Evolutionary conservation across 2,329 filamentous ascomycete species (phyloP), one percentile per base, ranked within the genome.

Genomic region (Colletotrichum sp.): DNA sequence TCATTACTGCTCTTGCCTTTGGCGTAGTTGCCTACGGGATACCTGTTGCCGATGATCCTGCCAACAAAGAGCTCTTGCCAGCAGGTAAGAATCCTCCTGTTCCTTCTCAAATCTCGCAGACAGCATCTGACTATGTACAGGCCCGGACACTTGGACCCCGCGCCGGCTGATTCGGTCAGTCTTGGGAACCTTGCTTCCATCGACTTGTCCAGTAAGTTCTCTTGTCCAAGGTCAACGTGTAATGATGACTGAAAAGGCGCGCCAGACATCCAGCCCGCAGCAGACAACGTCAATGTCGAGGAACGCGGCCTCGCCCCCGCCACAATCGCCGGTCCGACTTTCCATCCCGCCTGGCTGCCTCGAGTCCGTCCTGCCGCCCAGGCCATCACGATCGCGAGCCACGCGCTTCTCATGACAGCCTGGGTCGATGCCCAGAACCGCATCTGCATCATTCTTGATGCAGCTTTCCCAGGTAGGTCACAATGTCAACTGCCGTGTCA

Each of bases 61-160:
- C 0, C 0, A n/a, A 2, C 18, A 0, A n/a, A 43, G 18, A 43
- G 5, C 38, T 43, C 16, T 1, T 43, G 5, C 5, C 38, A 43
- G 8, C 3, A 43, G 38, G 38, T 3, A n/a, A 43, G 38, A 43
- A 10, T 0, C 0, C 0, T 38, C 36, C 38, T 0, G 0, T 43
- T 10, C 18, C 38, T 43, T 18, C 2, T 6, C 18, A 0, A n/a
- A 43, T 43, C 38, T 43, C 0, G 18, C 18, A 43, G 38, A 4
- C 43, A 21, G 5, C 5, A 48, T 48, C 38, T 12, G 3, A 48
- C 6, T 4, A 6, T 21, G 18, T n/a, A 48, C 5, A 48, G 6
- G 18, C 9, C 36, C 8, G 0, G 36, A n/a, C 5, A 43, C 8
- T n/a, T 43, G 38, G 18, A 4, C 5, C 38, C 38, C 8, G 8